Evolutionary conservation across 148 eudicot species (phyloP).

Genomic region (Arbutus unedo): DNA sequence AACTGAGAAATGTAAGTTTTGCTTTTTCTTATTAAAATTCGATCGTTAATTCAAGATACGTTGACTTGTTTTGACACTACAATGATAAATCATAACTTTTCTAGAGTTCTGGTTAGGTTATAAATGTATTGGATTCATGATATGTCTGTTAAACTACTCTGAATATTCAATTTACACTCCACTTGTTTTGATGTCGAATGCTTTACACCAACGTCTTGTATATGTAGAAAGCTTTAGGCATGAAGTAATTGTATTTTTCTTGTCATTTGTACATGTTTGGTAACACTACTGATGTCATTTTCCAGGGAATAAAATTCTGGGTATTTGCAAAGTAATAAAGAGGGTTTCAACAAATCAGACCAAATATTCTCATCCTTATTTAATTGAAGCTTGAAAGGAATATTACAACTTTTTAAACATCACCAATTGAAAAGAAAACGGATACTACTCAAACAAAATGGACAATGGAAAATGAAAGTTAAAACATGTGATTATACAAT

Average conservation of each 20-base stretch:
- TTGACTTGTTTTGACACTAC: neutral
- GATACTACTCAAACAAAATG: neutral
- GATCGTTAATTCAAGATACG: neutral
- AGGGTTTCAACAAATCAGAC: neutral
- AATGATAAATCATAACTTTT: neutral
- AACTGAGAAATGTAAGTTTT: conserved; percentile 50
- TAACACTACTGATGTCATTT: neutral
- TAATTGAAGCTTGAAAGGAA: neutral
- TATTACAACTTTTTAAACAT: neutral
- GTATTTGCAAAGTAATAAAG: neutral
- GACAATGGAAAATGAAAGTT: neutral
- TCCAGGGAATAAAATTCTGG: neutral
- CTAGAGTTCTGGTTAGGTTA: neutral
- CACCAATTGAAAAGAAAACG: neutral
- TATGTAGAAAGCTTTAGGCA: neutral
- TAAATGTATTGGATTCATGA: neutral
- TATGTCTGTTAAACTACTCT: neutral
- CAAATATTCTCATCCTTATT: neutral
- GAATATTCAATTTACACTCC: neutral
- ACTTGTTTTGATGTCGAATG: neutral
- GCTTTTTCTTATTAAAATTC: neutral
- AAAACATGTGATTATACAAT: neutral
- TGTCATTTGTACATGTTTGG: neutral
- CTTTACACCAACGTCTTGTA: neutral
- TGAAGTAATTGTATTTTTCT: neutral